phyloP scores from a whole-genome alignment of 2,329 filamentous ascomycete species.

The Phialophora verrucosa region DNA sequence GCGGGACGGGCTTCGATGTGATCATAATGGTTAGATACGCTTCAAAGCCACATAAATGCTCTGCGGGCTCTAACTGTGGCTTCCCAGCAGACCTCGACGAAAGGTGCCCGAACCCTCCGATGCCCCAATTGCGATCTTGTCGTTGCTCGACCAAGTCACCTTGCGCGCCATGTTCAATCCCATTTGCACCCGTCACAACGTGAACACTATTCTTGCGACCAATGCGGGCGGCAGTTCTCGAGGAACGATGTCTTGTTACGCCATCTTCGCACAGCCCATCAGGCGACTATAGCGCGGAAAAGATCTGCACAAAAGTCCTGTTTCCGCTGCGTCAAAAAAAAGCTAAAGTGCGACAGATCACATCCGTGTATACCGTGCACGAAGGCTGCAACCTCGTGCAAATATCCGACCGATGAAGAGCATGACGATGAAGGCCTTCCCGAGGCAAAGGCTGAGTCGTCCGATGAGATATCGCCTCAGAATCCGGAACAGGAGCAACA shows the following conservation, averaged over 20 bases:
- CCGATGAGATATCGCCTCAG: not conserved
- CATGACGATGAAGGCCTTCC: not conserved
- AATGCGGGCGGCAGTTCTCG: conserved; percentile 33
- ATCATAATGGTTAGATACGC: not conserved
- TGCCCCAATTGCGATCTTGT: conserved; percentile 32
- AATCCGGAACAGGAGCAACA: conserved; percentile 13
- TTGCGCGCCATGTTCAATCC: conserved; percentile 33
- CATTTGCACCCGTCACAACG: conserved; percentile 31
- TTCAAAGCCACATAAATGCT: not conserved
- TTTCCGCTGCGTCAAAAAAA: conserved; percentile 35
- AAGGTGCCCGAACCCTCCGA: conserved; percentile 26
- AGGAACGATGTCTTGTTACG: conserved; percentile 34
- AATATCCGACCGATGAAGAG: conserved; percentile 26
- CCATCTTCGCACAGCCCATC: conserved; percentile 33
- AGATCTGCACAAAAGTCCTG: conserved; percentile 32
- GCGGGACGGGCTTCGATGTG: not conserved
- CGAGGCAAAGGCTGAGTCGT: conserved; percentile 21
- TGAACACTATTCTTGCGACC: conserved; percentile 30
- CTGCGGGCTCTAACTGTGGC: conserved; percentile 1
- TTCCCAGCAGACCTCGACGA: conserved; percentile 18
- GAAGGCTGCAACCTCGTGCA: conserved; percentile 23
- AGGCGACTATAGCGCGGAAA: conserved; percentile 26
- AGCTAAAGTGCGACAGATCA: conserved; percentile 31
- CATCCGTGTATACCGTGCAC: conserved; percentile 26
- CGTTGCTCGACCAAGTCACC: conserved; percentile 32